Conservation (phyloP, 495 filamentous ascomycete genomes). For the Aspergillus biplanus region DNA sequence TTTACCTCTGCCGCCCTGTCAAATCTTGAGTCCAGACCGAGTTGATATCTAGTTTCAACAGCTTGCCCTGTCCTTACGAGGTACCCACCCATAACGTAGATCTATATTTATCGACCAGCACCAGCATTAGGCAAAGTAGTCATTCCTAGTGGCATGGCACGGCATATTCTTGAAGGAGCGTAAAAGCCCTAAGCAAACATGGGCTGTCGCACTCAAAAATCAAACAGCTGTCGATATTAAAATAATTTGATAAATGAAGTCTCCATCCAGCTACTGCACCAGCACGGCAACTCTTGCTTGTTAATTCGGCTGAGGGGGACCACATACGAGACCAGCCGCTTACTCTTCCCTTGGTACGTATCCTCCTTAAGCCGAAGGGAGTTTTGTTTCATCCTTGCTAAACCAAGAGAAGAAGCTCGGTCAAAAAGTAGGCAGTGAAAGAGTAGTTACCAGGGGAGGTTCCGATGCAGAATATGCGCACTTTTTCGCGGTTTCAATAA, state of each 20-base stretch:
- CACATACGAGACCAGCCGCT: background rate
- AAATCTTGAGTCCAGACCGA: too few relatives aligned
- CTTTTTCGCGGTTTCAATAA: background rate
- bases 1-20: too few relatives aligned
- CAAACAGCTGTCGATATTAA: background rate
- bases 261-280: background rate
- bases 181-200: background rate
- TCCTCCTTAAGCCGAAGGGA: background rate
- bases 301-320: background rate
- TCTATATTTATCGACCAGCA: slow-evolving; percentile 1
- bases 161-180: background rate
- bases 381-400: background rate
- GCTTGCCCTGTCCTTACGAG: background rate
- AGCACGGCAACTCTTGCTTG: too few relatives aligned
- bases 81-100: background rate
- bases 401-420: slow-evolving; percentile 4
- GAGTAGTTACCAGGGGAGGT: background rate
- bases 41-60: too few relatives aligned
- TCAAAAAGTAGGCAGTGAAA: slow-evolving; percentile 1
- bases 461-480: background rate
- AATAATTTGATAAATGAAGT: background rate
- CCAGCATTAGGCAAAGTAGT: background rate
- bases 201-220: background rate
- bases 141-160: background rate
- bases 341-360: background rate